Base-by-base conservation (phyloP, 1,284 basidiomycete genomes). In the Athelia sp. region DNA sequence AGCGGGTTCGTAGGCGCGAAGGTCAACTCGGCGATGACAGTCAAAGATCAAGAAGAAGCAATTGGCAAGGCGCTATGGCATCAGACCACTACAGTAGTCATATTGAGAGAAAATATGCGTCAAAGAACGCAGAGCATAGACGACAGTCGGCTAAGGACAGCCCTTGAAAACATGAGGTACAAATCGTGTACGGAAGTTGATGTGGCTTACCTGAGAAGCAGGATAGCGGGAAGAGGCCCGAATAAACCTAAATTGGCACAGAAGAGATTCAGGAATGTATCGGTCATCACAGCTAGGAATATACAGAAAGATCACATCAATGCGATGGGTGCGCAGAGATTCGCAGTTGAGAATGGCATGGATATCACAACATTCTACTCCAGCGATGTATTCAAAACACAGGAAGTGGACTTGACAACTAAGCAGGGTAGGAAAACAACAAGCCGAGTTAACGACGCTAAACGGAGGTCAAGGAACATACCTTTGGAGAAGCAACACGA, bases 91-190 rank as follows among this genome's bases (percentile, higher is more conserved):
- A 62, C 55, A 11, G 65, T 71, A 2, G 65, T 71, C 0, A 64
- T 71, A 13, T 48, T 71, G 1, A 21, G 58, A 10, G 19, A 69
- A 48, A 72, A 72, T 55, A 71, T 72, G 70, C 15, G 67, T 3
- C 70, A 73, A 45, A 52, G 45, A 2, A 48, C 19, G 0, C 49
- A 58, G 22, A 53, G 54, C 6, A 10, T 26, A 1, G 55, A 61
- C 0, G 68, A 71, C 56, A 19, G 18, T 1, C 54, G 51, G 26
- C 58, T 70, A 9, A 45, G 65, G n/a, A 53, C 21, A 0, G 61
- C 63, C 0, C 44, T 73, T 1, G 57, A 56, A n/a, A 69, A 69
- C 38, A 63, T 70, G 65, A 18, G 62, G 6, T 69, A 67, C 51
- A 60, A 56, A n/a, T 49, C 60, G 0, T 72, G 70, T 47, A 70